phyloP scores from a whole-genome alignment of 257 asterid species.

The Ilex aquifolium region DNA sequence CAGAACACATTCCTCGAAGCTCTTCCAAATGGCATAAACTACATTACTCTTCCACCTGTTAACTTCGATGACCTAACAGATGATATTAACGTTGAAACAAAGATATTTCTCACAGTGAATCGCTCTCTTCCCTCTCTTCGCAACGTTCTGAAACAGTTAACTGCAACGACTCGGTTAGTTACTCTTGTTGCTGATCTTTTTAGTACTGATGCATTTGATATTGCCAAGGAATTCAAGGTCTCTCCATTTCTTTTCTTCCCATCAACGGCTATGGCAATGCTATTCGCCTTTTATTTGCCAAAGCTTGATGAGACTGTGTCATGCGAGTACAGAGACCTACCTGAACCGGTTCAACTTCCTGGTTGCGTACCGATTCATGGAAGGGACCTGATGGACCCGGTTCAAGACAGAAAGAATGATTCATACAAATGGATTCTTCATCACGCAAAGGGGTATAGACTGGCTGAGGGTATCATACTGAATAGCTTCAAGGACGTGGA shows the following conservation, averaged over 20 bases:
- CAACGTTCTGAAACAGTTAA: conserved; percentile 23
- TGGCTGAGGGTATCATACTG: conserved; percentile 60
- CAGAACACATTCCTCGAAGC: conserved; percentile 39
- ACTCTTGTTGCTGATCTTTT: conserved; percentile 75
- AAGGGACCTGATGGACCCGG: conserved; percentile 47
- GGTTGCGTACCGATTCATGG: conserved; percentile 63
- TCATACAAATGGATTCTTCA: conserved; percentile 55
- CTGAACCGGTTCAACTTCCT: conserved; percentile 49
- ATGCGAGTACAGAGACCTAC: conserved; percentile 43
- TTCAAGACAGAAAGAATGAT: conserved; percentile 53
- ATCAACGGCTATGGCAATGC: conserved; percentile 49
- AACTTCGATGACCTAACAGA: conserved; percentile 36
- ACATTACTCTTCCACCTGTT: conserved; percentile 41
- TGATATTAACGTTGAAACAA: conserved; percentile 46
- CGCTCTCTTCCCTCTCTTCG: conserved; percentile 53
- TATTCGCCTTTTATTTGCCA: conserved; percentile 44
- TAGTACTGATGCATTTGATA: conserved; percentile 66
- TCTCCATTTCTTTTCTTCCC: conserved; percentile 49
- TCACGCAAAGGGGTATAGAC: conserved; percentile 32
- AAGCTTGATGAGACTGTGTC: conserved; percentile 35
- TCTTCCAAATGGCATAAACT: conserved; percentile 27
- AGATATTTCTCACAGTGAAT: conserved; percentile 42
- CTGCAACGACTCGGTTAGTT: conserved; percentile 8
- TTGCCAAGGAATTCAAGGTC: conserved; percentile 35
- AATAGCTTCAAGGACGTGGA: conserved; percentile 63